phyloP scores from a whole-genome alignment of 768 basidiomycete species.

The Boletus coccyginus region DNA sequence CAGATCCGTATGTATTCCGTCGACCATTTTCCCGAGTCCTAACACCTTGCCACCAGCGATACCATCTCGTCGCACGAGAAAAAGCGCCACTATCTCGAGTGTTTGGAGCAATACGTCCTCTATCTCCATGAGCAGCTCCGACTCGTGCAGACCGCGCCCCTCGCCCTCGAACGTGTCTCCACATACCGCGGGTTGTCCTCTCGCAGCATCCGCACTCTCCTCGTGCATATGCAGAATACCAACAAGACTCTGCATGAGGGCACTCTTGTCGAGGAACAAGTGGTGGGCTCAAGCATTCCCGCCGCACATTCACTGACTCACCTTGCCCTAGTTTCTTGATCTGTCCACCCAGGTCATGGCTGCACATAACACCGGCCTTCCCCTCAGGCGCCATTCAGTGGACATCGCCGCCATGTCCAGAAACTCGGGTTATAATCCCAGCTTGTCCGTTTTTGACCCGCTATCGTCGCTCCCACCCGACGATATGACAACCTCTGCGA shows the following conservation, averaged over 20 bases:
- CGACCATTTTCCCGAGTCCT: neutral
- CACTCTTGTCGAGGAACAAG: conserved; percentile 53
- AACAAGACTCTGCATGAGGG: conserved; percentile 49
- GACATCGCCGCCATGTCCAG: conserved; percentile 19
- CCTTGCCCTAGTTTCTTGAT: conserved; percentile 26
- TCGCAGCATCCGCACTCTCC: conserved; percentile 64
- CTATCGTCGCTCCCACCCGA: conserved; percentile 11
- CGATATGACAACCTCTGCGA: conserved; percentile 21
- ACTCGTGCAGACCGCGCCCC: conserved; percentile 46
- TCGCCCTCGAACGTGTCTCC: conserved; percentile 48
- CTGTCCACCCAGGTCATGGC: conserved; percentile 28
- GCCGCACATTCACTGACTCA: neutral
- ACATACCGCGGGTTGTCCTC: conserved; percentile 56
- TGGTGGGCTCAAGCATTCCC: conserved; percentile 34
- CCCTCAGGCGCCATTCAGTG: conserved; percentile 32
- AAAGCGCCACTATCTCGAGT: conserved; percentile 70
- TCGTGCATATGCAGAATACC: conserved; percentile 66
- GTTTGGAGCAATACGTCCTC: conserved; percentile 66
- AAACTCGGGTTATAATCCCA: conserved; percentile 6
- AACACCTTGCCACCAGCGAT: conserved; percentile 40
- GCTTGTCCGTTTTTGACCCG: conserved; percentile 17
- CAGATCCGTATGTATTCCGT: conserved; percentile 52
- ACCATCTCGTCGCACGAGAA: conserved; percentile 79
- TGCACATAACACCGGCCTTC: conserved; percentile 22
- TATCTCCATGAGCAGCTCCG: conserved; percentile 63